A percentile compares a stretch with the other conserved stretches of the same genome.
These are phyloP conservation scores for Trichocladium uniseriatum DNA, from an alignment of 495 filamentous ascomycete species.

Conservation along the genomic window DNA sequence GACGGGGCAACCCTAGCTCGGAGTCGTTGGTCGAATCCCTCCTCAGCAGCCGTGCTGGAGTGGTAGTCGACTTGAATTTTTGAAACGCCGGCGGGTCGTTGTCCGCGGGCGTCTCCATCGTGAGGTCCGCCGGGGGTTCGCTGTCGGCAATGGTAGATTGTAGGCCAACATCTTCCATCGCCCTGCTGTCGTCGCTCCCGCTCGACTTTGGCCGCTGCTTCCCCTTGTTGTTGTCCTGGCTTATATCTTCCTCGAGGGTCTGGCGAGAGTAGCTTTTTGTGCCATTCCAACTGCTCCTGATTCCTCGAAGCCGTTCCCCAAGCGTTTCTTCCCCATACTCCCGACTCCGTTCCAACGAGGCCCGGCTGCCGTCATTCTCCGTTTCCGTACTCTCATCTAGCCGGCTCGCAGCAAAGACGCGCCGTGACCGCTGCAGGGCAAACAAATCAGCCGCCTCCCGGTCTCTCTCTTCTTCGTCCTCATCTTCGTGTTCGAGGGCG, in stretches of 20 bases:
- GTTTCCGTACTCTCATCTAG: constrained; percentile 73
- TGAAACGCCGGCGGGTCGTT: constrained; percentile 80
- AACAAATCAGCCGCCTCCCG: constrained; percentile 89
- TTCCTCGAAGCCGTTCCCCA: constrained; percentile 40
- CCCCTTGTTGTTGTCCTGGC: constrained; percentile 34
- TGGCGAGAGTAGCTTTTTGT: constrained; percentile 31
- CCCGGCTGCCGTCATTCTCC: constrained; percentile 55
- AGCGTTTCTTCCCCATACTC: constrained; percentile 37
- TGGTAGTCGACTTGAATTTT: constrained; percentile 48
- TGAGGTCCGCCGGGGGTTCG: constrained; percentile 52
- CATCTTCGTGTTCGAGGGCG: constrained; percentile 69
- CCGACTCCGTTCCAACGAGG: constrained; percentile 47
- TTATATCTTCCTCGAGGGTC: constrained; percentile 29
- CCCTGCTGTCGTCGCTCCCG: constrained; percentile 51
- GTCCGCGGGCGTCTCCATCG: constrained; percentile 43
- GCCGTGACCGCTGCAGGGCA: constrained; percentile 77
- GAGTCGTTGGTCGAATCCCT: constrained; percentile 20
- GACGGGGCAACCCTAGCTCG: constrained; percentile 18
- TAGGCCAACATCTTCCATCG: constrained; percentile 82
- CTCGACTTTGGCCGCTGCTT: constrained; percentile 19
- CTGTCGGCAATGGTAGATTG: constrained; percentile 52
- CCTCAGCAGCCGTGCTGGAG: constrained; percentile 17
- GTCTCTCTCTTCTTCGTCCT: constrained; percentile 82
- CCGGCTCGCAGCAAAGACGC: constrained; percentile 72
- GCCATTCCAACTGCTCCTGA: constrained; percentile 53